phyloP scores from a whole-genome alignment of 176 grass and related monocot genomes.

The Avena sativa region DNA sequence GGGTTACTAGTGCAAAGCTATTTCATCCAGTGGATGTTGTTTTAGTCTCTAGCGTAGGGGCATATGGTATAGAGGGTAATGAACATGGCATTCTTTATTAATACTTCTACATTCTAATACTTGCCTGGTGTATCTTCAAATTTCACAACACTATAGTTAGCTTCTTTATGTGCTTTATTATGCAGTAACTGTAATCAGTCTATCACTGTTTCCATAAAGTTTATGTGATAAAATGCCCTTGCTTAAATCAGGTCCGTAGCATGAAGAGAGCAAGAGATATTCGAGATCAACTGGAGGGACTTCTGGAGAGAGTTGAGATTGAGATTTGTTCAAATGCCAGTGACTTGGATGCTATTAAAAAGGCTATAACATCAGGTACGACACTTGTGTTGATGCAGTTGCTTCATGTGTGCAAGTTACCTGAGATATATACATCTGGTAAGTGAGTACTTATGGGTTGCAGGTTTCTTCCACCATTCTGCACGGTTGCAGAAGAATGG shows the following conservation, averaged over 20 bases:
- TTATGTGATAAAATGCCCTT: constrained; percentile 33
- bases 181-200: not conserved
- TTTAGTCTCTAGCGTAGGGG: constrained; percentile 6
- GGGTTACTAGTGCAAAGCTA: not conserved
- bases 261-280: constrained; percentile 96
- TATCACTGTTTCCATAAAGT: constrained; percentile 14
- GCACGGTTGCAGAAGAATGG: constrained; percentile 89
- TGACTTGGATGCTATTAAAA: constrained; percentile 82
- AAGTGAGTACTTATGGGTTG: constrained; percentile 24
- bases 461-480: constrained; percentile 97
- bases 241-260: constrained; percentile 69
- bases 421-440: constrained; percentile 14
- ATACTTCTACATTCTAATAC: not conserved
- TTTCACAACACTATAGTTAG: not conserved
- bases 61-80: not conserved
- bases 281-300: constrained; percentile 90
- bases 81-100: not conserved
- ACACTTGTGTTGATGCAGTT: constrained; percentile 17
- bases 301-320: constrained; percentile 96
- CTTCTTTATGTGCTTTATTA: constrained; percentile 17
- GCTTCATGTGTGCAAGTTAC: not conserved
- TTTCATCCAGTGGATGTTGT: constrained; percentile 14
- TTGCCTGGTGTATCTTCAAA: not conserved
- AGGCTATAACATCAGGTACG: constrained; percentile 91
- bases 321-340: constrained; percentile 72